Base-by-base conservation (phyloP, 495 filamentous ascomycete species). In the Penicillium arizonense region DNA sequence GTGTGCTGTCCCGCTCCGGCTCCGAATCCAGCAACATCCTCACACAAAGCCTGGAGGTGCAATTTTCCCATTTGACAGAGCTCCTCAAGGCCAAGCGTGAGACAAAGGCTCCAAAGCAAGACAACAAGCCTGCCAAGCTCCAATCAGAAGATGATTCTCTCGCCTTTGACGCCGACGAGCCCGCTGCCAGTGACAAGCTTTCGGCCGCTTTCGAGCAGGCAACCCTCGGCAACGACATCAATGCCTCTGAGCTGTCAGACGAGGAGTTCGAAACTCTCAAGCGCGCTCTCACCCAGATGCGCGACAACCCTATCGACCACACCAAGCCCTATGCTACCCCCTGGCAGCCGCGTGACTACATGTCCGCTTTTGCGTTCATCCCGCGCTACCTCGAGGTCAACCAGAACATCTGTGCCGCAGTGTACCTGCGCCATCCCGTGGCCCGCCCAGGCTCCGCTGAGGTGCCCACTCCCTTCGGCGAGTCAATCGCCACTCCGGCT, bases 311-410 rank as follows among this genome's bases (percentile, higher is more conserved):
- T 1, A 69, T 83, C 49, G 91, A 96, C 70, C 61, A 72, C 34
- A 76, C 70, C 44, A 95, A 95, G 74, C 87, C 94, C 12, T 98
- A 98, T 71, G 77, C 79, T 14, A 96, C 93, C 13, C 94, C 94
- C 16, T 98, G 94, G 94, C 67, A 75, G 26, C 94, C 94, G n/a
- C 77, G 91, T 36, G 78, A 85, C 43, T 97, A 82, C 75, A 92
- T 98, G 88, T 75, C 80, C 16, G 83, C 91, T 3, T 98, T 97
- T 68, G 91, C 91, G 12, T 96, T 96, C 69, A 90, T 98, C 52
- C 94, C 94, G 18, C 79, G 88, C 52, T 98, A 96, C 73, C 81
- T 98, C 52, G 94, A 98, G 75, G 94, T 98, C 62, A 96, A 97
- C 77, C 92, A 93, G 65, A 91, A 88, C 61, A 87, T 96, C 61